These are phyloP conservation scores for Saccharomycopsis sp. DNA, from an alignment of 805 yeast species.

Conservation along the genomic window DNA sequence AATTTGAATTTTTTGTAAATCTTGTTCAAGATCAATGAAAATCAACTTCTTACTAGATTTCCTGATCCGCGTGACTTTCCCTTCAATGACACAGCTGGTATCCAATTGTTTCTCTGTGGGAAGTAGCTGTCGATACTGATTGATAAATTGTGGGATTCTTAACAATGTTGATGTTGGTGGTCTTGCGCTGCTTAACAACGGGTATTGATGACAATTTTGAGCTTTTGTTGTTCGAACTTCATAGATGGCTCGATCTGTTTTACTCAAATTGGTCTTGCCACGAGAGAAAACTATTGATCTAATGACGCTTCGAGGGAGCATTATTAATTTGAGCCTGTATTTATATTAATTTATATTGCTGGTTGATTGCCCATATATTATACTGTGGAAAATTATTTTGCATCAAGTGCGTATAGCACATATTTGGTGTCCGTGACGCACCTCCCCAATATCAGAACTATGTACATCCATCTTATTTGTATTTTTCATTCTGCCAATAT, in stretches of 20 bases:
- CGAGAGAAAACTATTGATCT: background rate
- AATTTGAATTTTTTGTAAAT: conserved; percentile 49
- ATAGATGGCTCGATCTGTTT: background rate
- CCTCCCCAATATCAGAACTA: too few relatives aligned
- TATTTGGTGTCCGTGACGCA: too few relatives aligned
- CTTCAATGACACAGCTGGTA: conserved; percentile 32
- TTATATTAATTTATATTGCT: too few relatives aligned
- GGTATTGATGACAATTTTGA: background rate
- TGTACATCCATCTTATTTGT: too few relatives aligned
- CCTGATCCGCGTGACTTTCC: conserved; percentile 52
- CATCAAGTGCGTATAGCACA: too few relatives aligned
- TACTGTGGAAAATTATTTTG: too few relatives aligned
- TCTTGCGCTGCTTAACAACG: background rate
- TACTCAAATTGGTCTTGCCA: background rate
- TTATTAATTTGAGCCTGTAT: too few relatives aligned
- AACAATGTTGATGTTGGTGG: conserved; percentile 11
- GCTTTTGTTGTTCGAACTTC: background rate
- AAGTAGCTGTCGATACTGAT: conserved; percentile 25
- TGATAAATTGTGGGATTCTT: conserved; percentile 36
- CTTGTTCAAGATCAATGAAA: conserved; percentile 65
- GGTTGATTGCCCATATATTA: too few relatives aligned
- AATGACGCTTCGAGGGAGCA: background rate
- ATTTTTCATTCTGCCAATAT: too few relatives aligned
- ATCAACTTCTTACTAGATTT: conserved; percentile 61
- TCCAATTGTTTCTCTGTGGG: conserved; percentile 24